Evolutionary conservation across 1,139 yeast species (phyloP).

Genomic region (Saccharomycopsis hybrid): DNA sequence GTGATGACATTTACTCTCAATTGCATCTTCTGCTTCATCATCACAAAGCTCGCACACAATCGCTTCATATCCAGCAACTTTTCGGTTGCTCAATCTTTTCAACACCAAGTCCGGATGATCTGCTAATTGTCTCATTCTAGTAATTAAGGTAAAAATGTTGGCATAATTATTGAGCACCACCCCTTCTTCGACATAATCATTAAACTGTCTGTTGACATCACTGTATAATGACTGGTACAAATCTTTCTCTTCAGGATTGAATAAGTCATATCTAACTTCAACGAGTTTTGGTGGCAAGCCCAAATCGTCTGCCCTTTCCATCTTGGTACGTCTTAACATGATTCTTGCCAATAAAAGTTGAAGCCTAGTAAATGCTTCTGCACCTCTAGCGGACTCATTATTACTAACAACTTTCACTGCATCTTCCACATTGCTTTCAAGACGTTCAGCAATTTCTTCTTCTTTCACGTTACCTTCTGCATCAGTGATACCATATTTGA

Average conservation of each 20-base stretch:
- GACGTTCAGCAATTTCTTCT: constrained; percentile 2
- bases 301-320: constrained; percentile 93
- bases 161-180: constrained; percentile 94
- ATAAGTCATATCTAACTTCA: constrained; percentile 75
- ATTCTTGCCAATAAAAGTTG: constrained; percentile 66
- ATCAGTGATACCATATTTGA: constrained; percentile 72
- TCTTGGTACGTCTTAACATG: constrained; percentile 90
- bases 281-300: constrained; percentile 95
- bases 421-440: constrained; percentile 4
- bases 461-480: constrained; percentile 30
- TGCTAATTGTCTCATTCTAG: constrained; percentile 95
- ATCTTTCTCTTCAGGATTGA: constrained; percentile 93
- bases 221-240: constrained; percentile 81
- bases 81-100: constrained; percentile 45
- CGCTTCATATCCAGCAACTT: constrained; percentile 29
- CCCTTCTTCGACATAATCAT: constrained; percentile 88
- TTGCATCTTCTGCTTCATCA: constrained; percentile 97
- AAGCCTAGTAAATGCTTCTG: constrained; percentile 68
- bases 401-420: neutral
- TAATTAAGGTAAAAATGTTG: constrained; percentile 88
- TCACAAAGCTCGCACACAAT: constrained; percentile 90
- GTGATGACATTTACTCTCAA: constrained; percentile 90
- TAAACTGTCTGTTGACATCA: constrained; percentile 79
- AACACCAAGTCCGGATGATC: constrained; percentile 96
- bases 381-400: constrained; percentile 35